phyloP scores from a whole-genome alignment of 2,329 filamentous ascomycete species.

The Scedosporium minutisporum region DNA sequence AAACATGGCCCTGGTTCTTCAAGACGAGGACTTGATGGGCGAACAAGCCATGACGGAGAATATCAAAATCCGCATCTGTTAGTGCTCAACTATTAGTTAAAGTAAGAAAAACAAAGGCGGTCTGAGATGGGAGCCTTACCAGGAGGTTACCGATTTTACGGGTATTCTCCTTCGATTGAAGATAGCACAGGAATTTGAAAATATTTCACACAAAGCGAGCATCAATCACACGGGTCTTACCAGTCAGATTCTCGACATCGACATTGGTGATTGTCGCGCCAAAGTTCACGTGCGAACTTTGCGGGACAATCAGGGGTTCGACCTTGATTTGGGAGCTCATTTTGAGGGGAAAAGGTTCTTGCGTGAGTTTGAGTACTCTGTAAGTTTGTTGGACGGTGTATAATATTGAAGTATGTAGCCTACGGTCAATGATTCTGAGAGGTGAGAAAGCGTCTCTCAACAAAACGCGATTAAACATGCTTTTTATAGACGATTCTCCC shows the following conservation, averaged over 20 bases:
- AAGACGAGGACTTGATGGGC: constrained; percentile 60
- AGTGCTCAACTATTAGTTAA: constrained; percentile 12
- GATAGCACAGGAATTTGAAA: not conserved
- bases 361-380: no score
- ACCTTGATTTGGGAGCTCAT: constrained; percentile 17
- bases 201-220: constrained; percentile 8
- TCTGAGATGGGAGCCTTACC: constrained; percentile 25
- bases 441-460: no score
- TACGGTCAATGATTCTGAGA: no score
- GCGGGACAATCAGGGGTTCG: constrained; percentile 25
- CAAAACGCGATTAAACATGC: no score
- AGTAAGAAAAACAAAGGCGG: not conserved
- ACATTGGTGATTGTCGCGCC: constrained; percentile 49
- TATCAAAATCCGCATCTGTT: constrained; percentile 52
- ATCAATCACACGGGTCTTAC: constrained; percentile 31
- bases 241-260: constrained; percentile 52
- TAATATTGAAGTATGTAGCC: no score
- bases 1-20: constrained; percentile 54
- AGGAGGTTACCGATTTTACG: constrained; percentile 53
- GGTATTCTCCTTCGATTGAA: constrained; percentile 37
- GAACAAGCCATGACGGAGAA: constrained; percentile 58
- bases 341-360: not conserved
- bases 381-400: no score
- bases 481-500: no score
- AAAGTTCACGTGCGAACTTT: constrained; percentile 41